Evolutionary conservation across 768 basidiomycete species (phyloP).

Genomic region (Mycena metata): DNA sequence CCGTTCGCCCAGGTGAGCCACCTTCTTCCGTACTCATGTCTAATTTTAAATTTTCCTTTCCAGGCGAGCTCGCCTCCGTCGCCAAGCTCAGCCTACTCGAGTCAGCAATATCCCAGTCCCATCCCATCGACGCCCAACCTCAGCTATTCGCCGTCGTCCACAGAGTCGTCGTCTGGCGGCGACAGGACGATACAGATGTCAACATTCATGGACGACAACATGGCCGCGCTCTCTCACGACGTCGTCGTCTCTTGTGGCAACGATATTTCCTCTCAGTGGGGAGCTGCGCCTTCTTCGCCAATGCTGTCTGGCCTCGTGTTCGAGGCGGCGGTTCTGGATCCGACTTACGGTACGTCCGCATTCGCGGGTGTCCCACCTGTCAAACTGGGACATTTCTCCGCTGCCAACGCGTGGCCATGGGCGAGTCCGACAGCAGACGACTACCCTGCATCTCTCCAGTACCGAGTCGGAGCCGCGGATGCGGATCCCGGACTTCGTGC

Average conservation of each 20-base stretch:
- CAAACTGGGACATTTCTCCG: background rate
- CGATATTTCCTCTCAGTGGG: conserved; percentile 32
- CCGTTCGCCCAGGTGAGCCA: conserved; percentile 23
- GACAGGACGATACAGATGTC: conserved; percentile 72
- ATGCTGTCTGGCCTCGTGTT: conserved; percentile 34
- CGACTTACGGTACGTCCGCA: background rate
- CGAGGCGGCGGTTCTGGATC: conserved; percentile 26
- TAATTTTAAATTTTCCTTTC: conserved; percentile 2
- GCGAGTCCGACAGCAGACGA: conserved; percentile 8
- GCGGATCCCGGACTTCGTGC: background rate
- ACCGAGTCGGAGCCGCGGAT: conserved; percentile 6
- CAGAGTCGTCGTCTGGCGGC: conserved; percentile 67
- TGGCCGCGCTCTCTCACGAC: conserved; percentile 37
- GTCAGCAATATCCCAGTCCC: conserved; percentile 47
- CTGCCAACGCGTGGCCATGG: conserved; percentile 9
- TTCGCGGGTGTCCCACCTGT: conserved; percentile 4
- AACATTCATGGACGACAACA: conserved; percentile 62
- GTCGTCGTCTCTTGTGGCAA: conserved; percentile 20
- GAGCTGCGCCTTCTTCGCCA: conserved; percentile 2
- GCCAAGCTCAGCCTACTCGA: conserved; percentile 28
- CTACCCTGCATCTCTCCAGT: background rate
- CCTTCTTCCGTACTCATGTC: background rate
- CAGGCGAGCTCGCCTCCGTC: conserved; percentile 25
- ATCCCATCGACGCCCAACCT: conserved; percentile 71
- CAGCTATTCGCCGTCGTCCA: conserved; percentile 71